phyloP scores from a whole-genome alignment of 371 early-diverging fungal species.

The Syncephalis fuscata region DNA sequence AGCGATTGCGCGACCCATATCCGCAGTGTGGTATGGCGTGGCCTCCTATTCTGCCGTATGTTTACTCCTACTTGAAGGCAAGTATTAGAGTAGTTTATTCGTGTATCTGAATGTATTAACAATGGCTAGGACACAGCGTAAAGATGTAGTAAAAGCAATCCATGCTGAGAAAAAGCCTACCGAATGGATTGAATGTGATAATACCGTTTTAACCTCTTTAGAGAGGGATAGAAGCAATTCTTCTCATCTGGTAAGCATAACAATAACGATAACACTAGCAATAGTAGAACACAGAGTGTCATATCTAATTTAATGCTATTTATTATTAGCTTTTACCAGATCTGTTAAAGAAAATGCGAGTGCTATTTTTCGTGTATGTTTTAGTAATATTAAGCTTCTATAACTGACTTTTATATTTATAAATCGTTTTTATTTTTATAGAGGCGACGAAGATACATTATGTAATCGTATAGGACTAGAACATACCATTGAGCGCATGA shows the following conservation, averaged over 20 bases:
- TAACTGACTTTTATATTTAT: too few relatives aligned
- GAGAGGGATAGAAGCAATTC: constrained; percentile 25
- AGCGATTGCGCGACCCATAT: constrained; percentile 38
- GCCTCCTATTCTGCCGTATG: constrained; percentile 48
- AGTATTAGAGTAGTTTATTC: constrained; percentile 7
- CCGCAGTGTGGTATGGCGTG: constrained; percentile 56
- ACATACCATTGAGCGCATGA: constrained; percentile 43
- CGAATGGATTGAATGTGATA: constrained; percentile 51
- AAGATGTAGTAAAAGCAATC: constrained; percentile 30
- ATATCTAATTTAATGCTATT: not conserved
- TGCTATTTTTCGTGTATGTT: not conserved
- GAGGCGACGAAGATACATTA: constrained; percentile 69
- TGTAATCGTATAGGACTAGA: constrained; percentile 63
- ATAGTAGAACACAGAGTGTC: not conserved
- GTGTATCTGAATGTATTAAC: not conserved
- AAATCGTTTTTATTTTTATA: too few relatives aligned
- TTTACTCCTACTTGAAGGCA: constrained; percentile 42
- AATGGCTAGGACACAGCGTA: constrained; percentile 14
- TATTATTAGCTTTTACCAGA: not conserved
- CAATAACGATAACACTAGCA: too few relatives aligned
- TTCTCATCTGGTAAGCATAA: constrained; percentile 19
- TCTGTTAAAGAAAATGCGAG: not conserved
- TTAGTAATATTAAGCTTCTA: too few relatives aligned
- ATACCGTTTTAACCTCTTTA: constrained; percentile 24
- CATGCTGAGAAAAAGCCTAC: constrained; percentile 26